Conservation (phyloP, 306 rosid genomes). For the Castanopsis chinensis region DNA sequence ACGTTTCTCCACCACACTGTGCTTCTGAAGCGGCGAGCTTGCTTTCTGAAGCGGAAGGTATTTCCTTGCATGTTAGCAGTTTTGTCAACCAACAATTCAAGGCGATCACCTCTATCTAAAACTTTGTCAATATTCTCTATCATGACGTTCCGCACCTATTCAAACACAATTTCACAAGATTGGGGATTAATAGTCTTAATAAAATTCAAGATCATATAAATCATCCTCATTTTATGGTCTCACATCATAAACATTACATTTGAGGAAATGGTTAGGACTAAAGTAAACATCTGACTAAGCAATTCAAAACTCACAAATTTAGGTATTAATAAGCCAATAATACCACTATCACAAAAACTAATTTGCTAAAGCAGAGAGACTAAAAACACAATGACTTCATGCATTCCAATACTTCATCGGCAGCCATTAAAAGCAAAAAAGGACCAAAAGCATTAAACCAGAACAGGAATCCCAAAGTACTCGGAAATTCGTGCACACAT, state of each 20-base stretch:
- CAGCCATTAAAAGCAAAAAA: background rate
- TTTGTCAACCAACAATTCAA: conserved; percentile 96
- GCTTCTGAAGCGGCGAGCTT: conserved; percentile 93
- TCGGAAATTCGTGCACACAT: too few species aligned
- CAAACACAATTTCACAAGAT: background rate
- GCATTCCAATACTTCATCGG: background rate
- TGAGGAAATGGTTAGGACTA: background rate
- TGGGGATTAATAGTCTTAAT: too few species aligned
- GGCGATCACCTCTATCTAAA: conserved; percentile 89
- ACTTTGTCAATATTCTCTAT: conserved; percentile 98
- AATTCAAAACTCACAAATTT: background rate
- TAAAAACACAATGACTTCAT: background rate
- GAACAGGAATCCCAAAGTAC: background rate
- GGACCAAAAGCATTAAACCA: background rate
- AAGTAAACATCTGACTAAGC: background rate
- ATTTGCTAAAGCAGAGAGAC: background rate
- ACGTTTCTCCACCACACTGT: conserved; percentile 98
- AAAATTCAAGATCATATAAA: background rate
- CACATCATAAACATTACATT: background rate
- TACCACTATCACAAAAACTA: background rate
- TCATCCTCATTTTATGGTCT: background rate
- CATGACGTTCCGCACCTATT: conserved; percentile 89
- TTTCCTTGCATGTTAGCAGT: conserved; percentile 94
- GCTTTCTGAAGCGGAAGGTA: conserved; percentile 89
- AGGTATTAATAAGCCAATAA: background rate